phyloP scores from a whole-genome alignment of 2,329 filamentous ascomycete species.

The Colletotrichum musae region DNA sequence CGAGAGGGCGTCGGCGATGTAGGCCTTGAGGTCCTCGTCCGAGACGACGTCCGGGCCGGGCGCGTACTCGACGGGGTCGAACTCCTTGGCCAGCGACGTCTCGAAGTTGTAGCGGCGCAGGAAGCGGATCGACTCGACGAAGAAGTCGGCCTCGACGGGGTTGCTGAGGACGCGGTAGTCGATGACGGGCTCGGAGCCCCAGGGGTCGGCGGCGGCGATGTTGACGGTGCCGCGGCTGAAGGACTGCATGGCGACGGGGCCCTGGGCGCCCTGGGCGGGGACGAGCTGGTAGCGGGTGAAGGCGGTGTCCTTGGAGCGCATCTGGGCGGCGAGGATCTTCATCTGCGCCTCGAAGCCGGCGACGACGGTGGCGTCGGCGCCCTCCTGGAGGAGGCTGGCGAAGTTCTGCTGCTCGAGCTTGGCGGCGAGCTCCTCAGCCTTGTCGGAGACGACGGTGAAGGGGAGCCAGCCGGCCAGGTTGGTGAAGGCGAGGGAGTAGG shows the following conservation, averaged over 20 bases:
- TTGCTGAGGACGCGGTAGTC: slow-evolving; percentile 57
- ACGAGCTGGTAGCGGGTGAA: slow-evolving; percentile 49
- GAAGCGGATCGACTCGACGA: slow-evolving; percentile 56
- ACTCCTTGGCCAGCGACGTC: slow-evolving; percentile 51
- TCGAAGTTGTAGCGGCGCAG: slow-evolving; percentile 53
- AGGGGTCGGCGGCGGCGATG: slow-evolving; percentile 56
- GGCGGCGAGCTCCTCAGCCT: slow-evolving; percentile 50
- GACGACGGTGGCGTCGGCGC: slow-evolving; percentile 50
- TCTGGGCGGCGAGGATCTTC: slow-evolving; percentile 51
- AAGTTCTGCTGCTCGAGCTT: slow-evolving; percentile 51
- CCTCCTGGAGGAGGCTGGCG: slow-evolving; percentile 49
- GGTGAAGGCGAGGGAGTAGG: slow-evolving; percentile 51
- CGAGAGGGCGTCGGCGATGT: slow-evolving; percentile 40
- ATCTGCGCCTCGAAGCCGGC: slow-evolving; percentile 57
- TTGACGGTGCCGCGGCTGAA: slow-evolving; percentile 55
- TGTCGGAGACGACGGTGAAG: slow-evolving; percentile 51
- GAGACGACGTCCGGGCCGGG: slow-evolving; percentile 50
- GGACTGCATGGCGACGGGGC: slow-evolving; percentile 50
- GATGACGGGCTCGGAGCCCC: slow-evolving; percentile 51
- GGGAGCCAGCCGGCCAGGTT: slow-evolving; percentile 55
- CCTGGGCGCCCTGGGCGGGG: slow-evolving; percentile 42
- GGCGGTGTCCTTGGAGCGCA: slow-evolving; percentile 52
- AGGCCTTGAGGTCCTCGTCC: slow-evolving; percentile 51
- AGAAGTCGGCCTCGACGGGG: slow-evolving; percentile 54
- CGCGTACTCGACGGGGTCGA: slow-evolving; percentile 50